Evolutionary conservation across 148 eudicot species (phyloP).

Genomic region (Diospyros lotus): DNA sequence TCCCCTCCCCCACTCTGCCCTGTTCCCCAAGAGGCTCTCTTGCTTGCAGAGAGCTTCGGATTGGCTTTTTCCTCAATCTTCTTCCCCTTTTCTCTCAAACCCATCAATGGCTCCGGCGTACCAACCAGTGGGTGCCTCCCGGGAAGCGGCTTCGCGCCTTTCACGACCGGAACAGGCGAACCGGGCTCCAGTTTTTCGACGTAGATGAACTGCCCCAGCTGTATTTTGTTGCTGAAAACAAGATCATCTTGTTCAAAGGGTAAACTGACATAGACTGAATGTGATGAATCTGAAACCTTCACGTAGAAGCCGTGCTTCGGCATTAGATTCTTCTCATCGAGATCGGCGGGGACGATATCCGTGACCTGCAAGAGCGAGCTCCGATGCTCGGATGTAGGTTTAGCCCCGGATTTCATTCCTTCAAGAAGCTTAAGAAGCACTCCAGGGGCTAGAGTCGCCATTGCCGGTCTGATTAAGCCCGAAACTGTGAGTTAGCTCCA

Average conservation of each 20-base stretch:
- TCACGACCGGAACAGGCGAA: slow-evolving; percentile 74
- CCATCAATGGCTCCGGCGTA: slow-evolving; percentile 81
- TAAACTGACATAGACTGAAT: slow-evolving; percentile 69
- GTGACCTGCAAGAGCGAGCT: slow-evolving; percentile 73
- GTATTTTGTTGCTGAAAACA: slow-evolving; percentile 79
- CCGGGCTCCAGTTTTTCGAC: slow-evolving; percentile 71
- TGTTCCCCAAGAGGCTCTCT: slow-evolving; percentile 77
- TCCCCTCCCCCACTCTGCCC: slow-evolving; percentile 8
- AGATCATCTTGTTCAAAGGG: slow-evolving; percentile 90
- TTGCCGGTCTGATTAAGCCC: not conserved
- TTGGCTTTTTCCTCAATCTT: slow-evolving; percentile 26
- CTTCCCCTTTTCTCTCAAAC: slow-evolving; percentile 42
- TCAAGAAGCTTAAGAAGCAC: slow-evolving; percentile 62
- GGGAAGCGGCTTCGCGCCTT: slow-evolving; percentile 74
- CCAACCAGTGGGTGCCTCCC: slow-evolving; percentile 85
- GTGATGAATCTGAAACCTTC: slow-evolving; percentile 83
- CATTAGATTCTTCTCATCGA: slow-evolving; percentile 70
- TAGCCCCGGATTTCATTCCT: slow-evolving; percentile 63
- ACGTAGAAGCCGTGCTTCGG: slow-evolving; percentile 87
- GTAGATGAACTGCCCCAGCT: slow-evolving; percentile 81
- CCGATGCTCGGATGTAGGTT: slow-evolving; percentile 67
- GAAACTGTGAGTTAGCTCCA: not conserved
- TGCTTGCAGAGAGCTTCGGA: slow-evolving; percentile 31
- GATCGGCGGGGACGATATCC: slow-evolving; percentile 85
- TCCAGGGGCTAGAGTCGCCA: slow-evolving; percentile 75